A percentile compares a stretch with the other conserved stretches of the same genome.
phyloP scores from a whole-genome alignment of 2,329 filamentous ascomycete species.

The Diaporthe citriasiana region DNA sequence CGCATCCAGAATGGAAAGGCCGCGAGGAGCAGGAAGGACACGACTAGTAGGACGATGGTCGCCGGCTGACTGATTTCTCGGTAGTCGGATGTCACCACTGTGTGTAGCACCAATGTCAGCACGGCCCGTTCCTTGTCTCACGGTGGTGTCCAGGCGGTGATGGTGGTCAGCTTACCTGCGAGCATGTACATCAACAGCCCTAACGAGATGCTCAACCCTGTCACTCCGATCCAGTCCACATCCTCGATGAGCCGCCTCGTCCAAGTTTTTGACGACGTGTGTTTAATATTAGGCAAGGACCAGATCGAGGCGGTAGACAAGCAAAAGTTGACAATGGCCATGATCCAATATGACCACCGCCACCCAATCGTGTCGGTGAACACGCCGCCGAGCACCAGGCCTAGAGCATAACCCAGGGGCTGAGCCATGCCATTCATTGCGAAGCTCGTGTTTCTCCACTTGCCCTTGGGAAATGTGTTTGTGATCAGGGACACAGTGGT shows the following conservation, averaged over 20 bases:
- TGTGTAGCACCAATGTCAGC: slow-evolving; percentile 12
- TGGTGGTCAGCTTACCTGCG: slow-evolving; percentile 48
- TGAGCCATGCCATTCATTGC: slow-evolving; percentile 61
- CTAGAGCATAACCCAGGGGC: slow-evolving; percentile 63
- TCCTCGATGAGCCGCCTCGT: slow-evolving; percentile 52
- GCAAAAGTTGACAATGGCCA: slow-evolving; percentile 54
- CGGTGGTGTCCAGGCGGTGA: too few relatives aligned
- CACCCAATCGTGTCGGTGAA: slow-evolving; percentile 63
- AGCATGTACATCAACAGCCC: slow-evolving; percentile 67
- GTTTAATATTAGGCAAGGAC: slow-evolving; percentile 50
- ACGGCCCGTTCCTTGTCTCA: neutral
- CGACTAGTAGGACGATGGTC: slow-evolving; percentile 60
- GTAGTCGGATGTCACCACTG: slow-evolving; percentile 54
- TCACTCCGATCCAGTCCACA: slow-evolving; percentile 68
- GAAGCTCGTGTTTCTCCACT: slow-evolving; percentile 58
- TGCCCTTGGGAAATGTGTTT: slow-evolving; percentile 53
- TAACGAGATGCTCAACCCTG: slow-evolving; percentile 60
- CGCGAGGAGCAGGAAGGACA: slow-evolving; percentile 59
- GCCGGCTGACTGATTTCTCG: slow-evolving; percentile 55
- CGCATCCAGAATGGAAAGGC: slow-evolving; percentile 69
- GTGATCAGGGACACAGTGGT: slow-evolving; percentile 56
- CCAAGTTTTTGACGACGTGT: slow-evolving; percentile 47
- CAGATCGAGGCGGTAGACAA: slow-evolving; percentile 55
- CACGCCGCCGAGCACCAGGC: slow-evolving; percentile 64
- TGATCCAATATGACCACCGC: slow-evolving; percentile 61